These are phyloP conservation scores for Sugiyamaella neomexicana DNA, from an alignment of 1,139 yeast genomes.

Conservation along the genomic window DNA sequence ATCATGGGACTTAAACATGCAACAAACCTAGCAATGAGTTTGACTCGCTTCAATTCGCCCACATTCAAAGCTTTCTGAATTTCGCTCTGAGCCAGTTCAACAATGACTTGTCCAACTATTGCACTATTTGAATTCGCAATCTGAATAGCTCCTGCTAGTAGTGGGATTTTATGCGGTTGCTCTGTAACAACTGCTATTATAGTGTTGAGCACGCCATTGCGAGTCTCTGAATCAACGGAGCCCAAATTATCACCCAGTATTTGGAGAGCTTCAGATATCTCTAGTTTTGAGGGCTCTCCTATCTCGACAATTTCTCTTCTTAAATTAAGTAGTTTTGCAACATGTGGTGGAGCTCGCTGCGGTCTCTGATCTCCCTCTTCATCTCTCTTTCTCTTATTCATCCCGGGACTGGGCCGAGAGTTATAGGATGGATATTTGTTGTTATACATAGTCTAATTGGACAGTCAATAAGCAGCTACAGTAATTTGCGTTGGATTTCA, in stretches of 20 bases:
- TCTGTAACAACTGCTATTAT: constrained; percentile 71
- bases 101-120: constrained; percentile 65
- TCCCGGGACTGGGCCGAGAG: constrained; percentile 4
- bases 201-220: constrained; percentile 61
- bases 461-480: too few relatives aligned
- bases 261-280: constrained; percentile 46
- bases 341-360: constrained; percentile 24
- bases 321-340: constrained; percentile 24
- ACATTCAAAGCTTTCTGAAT: constrained; percentile 55
- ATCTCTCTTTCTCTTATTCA: constrained; percentile 6
- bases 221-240: constrained; percentile 56
- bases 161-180: constrained; percentile 85
- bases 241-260: constrained; percentile 60
- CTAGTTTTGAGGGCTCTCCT: constrained; percentile 36
- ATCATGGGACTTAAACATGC: constrained; percentile 64
- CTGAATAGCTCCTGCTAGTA: constrained; percentile 67
- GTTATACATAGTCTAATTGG: constrained; percentile 1
- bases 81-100: constrained; percentile 67
- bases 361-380: constrained; percentile 21
- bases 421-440: constrained; percentile 6
- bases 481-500: too few relatives aligned
- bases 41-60: constrained; percentile 63
- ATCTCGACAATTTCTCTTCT: constrained; percentile 35
- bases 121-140: constrained; percentile 67
- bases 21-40: constrained; percentile 68